Evolutionary conservation across 768 basidiomycete species (phyloP).

Genomic region (Cystoderma amianthinum): DNA sequence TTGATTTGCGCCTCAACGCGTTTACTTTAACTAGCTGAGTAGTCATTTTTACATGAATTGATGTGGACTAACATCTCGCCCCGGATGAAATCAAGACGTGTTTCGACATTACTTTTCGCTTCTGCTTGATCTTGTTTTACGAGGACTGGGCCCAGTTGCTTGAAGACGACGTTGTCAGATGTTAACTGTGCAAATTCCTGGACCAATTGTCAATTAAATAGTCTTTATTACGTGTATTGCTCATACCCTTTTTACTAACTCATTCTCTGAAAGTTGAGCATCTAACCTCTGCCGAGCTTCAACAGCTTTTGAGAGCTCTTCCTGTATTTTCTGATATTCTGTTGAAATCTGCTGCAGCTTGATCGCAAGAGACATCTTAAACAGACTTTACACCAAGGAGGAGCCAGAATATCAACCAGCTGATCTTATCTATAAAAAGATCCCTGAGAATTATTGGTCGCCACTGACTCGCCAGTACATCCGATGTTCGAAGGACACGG

Average conservation of each 20-base stretch:
- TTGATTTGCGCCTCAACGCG: slow-evolving; percentile 79
- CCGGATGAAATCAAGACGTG: slow-evolving; percentile 82
- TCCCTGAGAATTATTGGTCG: too few species aligned
- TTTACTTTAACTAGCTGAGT: slow-evolving; percentile 23
- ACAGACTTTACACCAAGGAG: too few species aligned
- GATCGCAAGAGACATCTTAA: slow-evolving; percentile 46
- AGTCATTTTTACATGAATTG: background rate
- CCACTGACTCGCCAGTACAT: too few species aligned
- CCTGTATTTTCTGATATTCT: slow-evolving; percentile 79
- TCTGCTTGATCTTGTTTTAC: slow-evolving; percentile 86
- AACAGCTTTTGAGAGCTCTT: slow-evolving; percentile 63
- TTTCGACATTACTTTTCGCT: slow-evolving; percentile 84
- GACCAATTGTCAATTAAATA: background rate
- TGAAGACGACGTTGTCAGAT: slow-evolving; percentile 77
- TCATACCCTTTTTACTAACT: slow-evolving; percentile 79
- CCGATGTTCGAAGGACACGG: too few species aligned
- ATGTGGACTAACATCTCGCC: slow-evolving; percentile 68
- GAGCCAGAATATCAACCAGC: too few species aligned
- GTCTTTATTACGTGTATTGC: background rate
- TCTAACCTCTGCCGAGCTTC: slow-evolving; percentile 85
- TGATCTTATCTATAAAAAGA: too few species aligned
- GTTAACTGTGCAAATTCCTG: slow-evolving; percentile 82
- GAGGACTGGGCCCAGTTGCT: slow-evolving; percentile 86
- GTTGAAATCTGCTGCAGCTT: slow-evolving; percentile 61
- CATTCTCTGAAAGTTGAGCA: slow-evolving; percentile 86